Conservation (phyloP, 768 basidiomycete genomes). For the Mycena rebaudengoi region DNA sequence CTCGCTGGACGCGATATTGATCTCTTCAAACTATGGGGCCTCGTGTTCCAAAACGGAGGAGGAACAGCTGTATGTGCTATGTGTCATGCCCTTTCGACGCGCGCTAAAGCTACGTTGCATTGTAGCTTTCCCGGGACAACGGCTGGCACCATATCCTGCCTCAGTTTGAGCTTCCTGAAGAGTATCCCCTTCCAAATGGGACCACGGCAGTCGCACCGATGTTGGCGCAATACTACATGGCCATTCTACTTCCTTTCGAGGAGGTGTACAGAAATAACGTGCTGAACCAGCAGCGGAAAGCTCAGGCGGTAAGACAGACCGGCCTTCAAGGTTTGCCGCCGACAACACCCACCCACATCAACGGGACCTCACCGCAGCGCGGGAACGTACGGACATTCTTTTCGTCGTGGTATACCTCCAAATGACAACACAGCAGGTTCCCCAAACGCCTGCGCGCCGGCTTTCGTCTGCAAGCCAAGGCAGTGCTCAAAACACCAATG, state of each 20-base stretch:
- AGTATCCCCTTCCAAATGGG: constrained; percentile 56
- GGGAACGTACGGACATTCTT: constrained; percentile 12
- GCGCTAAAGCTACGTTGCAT: constrained; percentile 21
- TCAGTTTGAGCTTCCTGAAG: constrained; percentile 70
- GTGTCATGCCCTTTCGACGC: constrained; percentile 13
- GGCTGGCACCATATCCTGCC: constrained; percentile 63
- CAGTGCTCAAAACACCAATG: constrained; percentile 26
- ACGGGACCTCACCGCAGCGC: constrained; percentile 16
- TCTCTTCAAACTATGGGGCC: constrained; percentile 76
- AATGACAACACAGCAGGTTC: constrained; percentile 27
- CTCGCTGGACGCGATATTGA: constrained; percentile 80
- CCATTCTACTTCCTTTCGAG: constrained; percentile 76
- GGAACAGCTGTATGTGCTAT: constrained; percentile 59
- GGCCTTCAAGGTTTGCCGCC: constrained; percentile 35
- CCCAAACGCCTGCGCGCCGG: constrained; percentile 39
- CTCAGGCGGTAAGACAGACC: constrained; percentile 39
- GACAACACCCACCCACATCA: constrained; percentile 15
- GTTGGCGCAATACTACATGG: constrained; percentile 68
- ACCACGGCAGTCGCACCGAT: constrained; percentile 57
- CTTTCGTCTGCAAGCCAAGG: constrained; percentile 30
- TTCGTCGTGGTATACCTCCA: background rate
- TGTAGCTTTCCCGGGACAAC: constrained; percentile 59
- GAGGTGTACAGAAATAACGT: constrained; percentile 71
- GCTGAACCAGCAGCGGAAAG: constrained; percentile 66
- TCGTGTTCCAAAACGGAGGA: constrained; percentile 70